Percentiles rank a stretch among this genome's conserved stretches.
These are phyloP conservation scores for Rubia peregrina DNA, from an alignment of 305 asterid genomes.

Conservation along the genomic window DNA sequence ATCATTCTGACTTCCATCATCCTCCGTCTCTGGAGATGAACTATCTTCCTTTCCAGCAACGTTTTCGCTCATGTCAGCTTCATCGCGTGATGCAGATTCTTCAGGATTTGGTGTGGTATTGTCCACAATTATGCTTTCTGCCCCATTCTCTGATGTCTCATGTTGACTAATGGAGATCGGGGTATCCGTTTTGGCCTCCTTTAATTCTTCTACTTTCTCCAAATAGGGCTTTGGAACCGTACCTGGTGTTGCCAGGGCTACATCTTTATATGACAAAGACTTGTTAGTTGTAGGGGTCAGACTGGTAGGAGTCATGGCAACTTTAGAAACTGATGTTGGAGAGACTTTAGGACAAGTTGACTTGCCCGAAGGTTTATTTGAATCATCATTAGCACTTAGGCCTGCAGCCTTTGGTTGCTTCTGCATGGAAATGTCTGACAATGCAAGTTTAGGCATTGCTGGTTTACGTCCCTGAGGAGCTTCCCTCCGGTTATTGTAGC, in stretches of 20 bases:
- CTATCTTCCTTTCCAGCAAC: conserved; percentile 31
- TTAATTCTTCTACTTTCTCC: conserved; percentile 81
- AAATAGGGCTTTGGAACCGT: conserved; percentile 89
- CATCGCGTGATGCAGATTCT: conserved; percentile 41
- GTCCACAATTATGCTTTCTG: conserved; percentile 35
- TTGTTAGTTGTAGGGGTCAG: conserved; percentile 78
- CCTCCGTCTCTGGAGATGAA: conserved; percentile 45
- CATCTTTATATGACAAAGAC: conserved; percentile 93
- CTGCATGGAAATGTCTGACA: conserved; percentile 38
- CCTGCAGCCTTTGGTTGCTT: conserved; percentile 43
- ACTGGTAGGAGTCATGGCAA: conserved; percentile 43
- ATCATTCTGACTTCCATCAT: conserved; percentile 29
- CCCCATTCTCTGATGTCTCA: conserved; percentile 49
- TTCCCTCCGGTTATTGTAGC: conserved; percentile 45
- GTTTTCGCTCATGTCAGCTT: conserved; percentile 36
- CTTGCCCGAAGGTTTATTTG: conserved; percentile 41
- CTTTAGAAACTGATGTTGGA: conserved; percentile 38
- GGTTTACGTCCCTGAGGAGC: conserved; percentile 46
- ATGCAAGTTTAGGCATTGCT: conserved; percentile 31
- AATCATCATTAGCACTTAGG: conserved; percentile 35
- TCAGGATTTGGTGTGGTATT: conserved; percentile 35
- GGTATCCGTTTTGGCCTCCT: conserved; percentile 57
- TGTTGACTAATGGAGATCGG: conserved; percentile 50
- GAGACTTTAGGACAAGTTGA: conserved; percentile 36
- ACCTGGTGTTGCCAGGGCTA: conserved; percentile 95